Conservation (phyloP, 768 basidiomycete genomes). For the Trametes cingulata region DNA sequence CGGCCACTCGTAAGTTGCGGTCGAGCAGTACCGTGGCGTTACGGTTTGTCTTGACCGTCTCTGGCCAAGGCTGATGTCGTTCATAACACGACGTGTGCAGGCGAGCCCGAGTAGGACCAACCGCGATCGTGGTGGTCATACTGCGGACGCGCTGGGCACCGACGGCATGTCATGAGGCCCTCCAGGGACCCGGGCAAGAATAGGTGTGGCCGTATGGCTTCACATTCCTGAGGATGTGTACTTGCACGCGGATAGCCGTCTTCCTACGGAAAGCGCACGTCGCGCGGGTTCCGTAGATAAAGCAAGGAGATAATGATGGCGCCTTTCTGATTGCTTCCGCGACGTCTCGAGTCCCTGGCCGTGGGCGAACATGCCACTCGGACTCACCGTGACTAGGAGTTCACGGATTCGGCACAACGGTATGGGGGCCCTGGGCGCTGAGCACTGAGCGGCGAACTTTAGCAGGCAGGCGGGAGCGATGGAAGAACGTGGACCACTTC, state of each 20-base stretch:
- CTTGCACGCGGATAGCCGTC: conserved; percentile 7
- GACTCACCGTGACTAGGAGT: too few relatives aligned
- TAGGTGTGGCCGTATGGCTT: neutral
- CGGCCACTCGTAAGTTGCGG: neutral
- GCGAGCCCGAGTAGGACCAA: too few relatives aligned
- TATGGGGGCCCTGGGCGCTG: neutral
- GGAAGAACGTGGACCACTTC: neutral
- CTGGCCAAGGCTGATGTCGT: neutral
- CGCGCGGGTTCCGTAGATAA: conserved; percentile 6
- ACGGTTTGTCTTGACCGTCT: neutral
- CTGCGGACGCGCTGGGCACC: neutral
- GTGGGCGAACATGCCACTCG: neutral
- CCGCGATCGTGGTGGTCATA: too few relatives aligned
- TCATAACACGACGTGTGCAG: neutral
- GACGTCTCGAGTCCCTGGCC: neutral
- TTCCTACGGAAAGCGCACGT: conserved; percentile 6
- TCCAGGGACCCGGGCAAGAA: conserved; percentile 8
- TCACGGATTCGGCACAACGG: neutral
- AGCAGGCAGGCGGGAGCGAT: neutral
- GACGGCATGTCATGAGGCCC: conserved; percentile 5
- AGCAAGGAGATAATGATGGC: conserved; percentile 9
- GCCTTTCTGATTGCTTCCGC: conserved; percentile 8
- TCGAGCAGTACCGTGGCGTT: conserved; percentile 4
- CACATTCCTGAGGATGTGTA: neutral
- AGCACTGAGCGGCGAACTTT: neutral